A percentile compares a stretch with the other conserved stretches of the same genome.
phyloP scores from a whole-genome alignment of 345 rosid genomes.

The Eucalyptus melliodora region DNA sequence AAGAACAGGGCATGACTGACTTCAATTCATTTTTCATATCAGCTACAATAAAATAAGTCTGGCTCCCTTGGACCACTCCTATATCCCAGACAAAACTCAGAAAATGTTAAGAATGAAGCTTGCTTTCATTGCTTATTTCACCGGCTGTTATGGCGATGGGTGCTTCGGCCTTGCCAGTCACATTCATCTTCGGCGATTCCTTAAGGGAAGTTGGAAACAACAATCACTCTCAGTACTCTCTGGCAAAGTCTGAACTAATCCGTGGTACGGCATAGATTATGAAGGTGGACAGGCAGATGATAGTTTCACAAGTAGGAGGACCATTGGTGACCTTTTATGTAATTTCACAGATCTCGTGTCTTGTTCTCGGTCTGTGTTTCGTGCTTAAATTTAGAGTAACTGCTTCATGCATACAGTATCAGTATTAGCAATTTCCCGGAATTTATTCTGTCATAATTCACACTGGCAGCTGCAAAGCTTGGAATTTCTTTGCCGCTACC shows the following conservation, averaged over 20 bases:
- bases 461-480: slow-evolving; percentile 55
- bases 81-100: background rate
- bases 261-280: slow-evolving; percentile 76
- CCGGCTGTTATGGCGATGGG: background rate
- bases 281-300: slow-evolving; percentile 58
- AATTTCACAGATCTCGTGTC: background rate
- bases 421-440: background rate
- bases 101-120: background rate
- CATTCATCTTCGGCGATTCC: slow-evolving; percentile 71
- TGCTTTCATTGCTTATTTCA: background rate
- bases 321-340: slow-evolving; percentile 85
- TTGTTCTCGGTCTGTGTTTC: background rate
- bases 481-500: slow-evolving; percentile 74
- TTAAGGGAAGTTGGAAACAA: slow-evolving; percentile 89
- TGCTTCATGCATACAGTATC: background rate
- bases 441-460: background rate
- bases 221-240: slow-evolving; percentile 50
- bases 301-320: slow-evolving; percentile 82
- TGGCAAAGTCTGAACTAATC: slow-evolving; percentile 71
- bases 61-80: background rate
- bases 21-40: background rate
- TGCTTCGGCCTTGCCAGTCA: slow-evolving; percentile 24
- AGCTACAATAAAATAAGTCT: background rate
- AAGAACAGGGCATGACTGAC: slow-evolving; percentile 39
- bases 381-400: background rate